phyloP scores from a whole-genome alignment of 768 basidiomycete species.

The Boletus sensibilis region DNA sequence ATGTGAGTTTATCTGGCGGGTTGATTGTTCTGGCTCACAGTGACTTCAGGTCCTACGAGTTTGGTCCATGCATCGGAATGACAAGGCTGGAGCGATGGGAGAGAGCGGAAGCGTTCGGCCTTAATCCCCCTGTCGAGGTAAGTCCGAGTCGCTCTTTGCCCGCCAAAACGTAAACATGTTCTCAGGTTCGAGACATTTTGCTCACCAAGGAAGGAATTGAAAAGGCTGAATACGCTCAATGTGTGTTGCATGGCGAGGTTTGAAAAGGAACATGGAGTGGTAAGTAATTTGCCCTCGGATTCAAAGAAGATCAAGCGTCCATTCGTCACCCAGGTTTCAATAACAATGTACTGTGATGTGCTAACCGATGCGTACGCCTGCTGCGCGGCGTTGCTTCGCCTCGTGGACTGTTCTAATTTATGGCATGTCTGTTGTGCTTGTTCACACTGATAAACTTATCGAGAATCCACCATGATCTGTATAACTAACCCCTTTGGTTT shows the following conservation, averaged over 20 bases:
- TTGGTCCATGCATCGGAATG: conserved; percentile 77
- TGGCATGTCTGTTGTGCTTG: not conserved
- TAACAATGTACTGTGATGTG: not conserved
- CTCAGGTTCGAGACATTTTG: conserved; percentile 76
- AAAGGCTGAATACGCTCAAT: conserved; percentile 52
- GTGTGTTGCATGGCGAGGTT: conserved; percentile 55
- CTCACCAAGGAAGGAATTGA: conserved; percentile 62
- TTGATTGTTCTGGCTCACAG: conserved; percentile 1
- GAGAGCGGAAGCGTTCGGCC: conserved; percentile 71
- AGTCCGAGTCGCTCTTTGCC: conserved; percentile 13
- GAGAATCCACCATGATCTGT: not conserved
- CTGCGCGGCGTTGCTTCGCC: not conserved
- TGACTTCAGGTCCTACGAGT: conserved; percentile 64
- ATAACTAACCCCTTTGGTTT: not conserved
- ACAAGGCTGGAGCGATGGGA: conserved; percentile 88
- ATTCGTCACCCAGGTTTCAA: not conserved
- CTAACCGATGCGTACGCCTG: conserved; percentile 1
- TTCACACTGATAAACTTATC: not conserved
- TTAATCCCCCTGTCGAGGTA: conserved; percentile 81
- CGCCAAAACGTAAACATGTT: not conserved
- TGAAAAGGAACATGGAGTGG: conserved; percentile 4
- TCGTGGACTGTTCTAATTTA: not conserved
- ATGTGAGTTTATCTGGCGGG: conserved; percentile 41
- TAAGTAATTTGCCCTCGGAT: not conserved
- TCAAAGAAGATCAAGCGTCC: not conserved